Evolutionary conservation across 2,329 filamentous ascomycete species (phyloP), one percentile per base, ranked within the genome.

Genomic region (Aspergillus terreus): DNA sequence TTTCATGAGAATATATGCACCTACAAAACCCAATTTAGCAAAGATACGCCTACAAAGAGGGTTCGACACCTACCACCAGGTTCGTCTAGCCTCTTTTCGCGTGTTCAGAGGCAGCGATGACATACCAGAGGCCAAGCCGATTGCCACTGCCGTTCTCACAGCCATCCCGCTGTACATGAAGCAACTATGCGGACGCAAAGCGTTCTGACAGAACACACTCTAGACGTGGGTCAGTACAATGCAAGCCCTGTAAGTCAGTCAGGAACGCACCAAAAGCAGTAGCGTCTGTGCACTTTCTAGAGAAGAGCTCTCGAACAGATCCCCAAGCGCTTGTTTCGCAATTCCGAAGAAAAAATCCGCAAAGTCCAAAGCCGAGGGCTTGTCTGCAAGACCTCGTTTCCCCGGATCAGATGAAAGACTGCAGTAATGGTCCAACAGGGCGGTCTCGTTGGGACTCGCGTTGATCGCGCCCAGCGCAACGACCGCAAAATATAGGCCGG

Each of bases 161-260:
- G 67, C 66, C 64, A 67, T 69, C 3, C 67, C 67, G 48, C 63
- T 68, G 49, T 69, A 67, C 62, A 69, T 65, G 54, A 66, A 69
- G 51, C 66, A 69, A 49, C 61, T 63, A 55, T 71, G 67, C 9
- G 66, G 66, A 25, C 66, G 64, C 19, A 70, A 42, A 5, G 67
- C 64, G 48, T 69, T 65, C 48, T 69, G 67, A 40, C 63, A 68
- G 45, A 64, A 69, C 10, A 68, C 54, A 27, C 52, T 57, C 58
- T 60, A 30, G 11, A 3, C 15, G 45, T 4, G 19, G 2, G 14
- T 32, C 12, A 23, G 46, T n/a, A n/a, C 35, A 36, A 10, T 3
- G 14, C 23, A 6, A 15, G 4, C 11, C 38, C 2, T 19, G 14
- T 23, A 15, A 12, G 9, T 4, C 14, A 42, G 9, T 14, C 17